A percentile compares a stretch with the other conserved stretches of the same genome.
Conservation (phyloP, 2,329 filamentous ascomycete species). For the Aspergillus caelatus region DNA sequence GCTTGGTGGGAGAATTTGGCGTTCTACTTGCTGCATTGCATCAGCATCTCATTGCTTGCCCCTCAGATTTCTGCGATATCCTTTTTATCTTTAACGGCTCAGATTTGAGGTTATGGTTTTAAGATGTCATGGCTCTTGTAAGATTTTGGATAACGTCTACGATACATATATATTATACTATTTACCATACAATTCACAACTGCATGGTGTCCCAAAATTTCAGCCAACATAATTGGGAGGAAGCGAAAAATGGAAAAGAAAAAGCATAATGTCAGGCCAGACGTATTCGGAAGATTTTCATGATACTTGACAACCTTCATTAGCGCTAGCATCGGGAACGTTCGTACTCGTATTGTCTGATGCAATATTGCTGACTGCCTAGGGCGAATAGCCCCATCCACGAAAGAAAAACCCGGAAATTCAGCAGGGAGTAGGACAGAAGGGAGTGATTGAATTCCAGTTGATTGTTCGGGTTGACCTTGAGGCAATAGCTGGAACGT, state of each 20-base stretch:
- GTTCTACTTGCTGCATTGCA: conserved; percentile 15
- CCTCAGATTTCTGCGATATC: neutral
- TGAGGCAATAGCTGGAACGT: neutral
- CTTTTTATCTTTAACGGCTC: neutral
- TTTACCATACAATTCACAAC: neutral
- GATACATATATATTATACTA: neutral
- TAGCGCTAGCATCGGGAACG: neutral
- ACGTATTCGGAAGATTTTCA: neutral
- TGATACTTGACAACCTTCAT: neutral
- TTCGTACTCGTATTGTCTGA: neutral
- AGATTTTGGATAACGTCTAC: neutral
- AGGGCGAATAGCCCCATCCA: neutral
- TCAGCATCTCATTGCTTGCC: neutral
- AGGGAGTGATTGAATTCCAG: neutral
- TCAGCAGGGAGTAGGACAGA: neutral
- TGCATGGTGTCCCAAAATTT: neutral
- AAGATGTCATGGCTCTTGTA: neutral
- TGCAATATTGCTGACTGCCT: neutral
- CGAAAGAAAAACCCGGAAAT: neutral
- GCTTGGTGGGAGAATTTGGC: conserved; percentile 9
- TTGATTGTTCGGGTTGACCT: neutral
- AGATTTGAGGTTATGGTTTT: neutral
- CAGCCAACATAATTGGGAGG: too few species aligned
- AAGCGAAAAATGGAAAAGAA: neutral
- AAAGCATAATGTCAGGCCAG: neutral